Evolutionary conservation across 768 basidiomycete genomes (phyloP).

Genomic region (Xerocomus spinulosus): DNA sequence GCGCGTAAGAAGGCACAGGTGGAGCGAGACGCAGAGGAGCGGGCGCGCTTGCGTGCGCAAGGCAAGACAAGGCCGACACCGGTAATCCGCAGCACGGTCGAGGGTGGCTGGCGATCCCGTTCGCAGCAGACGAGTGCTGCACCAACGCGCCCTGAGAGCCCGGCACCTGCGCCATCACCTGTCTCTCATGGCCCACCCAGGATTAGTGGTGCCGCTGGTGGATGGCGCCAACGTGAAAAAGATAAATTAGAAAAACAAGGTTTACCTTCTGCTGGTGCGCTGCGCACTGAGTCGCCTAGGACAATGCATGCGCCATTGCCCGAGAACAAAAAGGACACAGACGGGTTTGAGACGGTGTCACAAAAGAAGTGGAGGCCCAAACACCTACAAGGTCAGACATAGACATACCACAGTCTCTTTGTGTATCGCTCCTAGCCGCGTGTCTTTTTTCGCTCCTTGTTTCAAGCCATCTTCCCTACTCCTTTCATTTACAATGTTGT

Average conservation of each 20-base stretch:
- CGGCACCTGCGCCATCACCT: conserved; percentile 37
- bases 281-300: conserved; percentile 15
- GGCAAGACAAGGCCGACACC: conserved; percentile 26
- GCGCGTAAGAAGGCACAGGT: conserved; percentile 58
- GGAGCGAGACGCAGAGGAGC: conserved; percentile 66
- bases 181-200: conserved; percentile 34
- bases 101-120: conserved; percentile 10
- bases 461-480: too few relatives aligned
- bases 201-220: conserved; percentile 36
- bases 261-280: conserved; percentile 33
- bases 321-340: conserved; percentile 50
- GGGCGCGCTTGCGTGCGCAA: conserved; percentile 34
- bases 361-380: conserved; percentile 23
- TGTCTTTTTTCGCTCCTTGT: background rate
- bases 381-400: conserved; percentile 13
- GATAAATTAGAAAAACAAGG: conserved; percentile 29
- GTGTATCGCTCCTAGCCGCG: too few relatives aligned
- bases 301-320: conserved; percentile 28
- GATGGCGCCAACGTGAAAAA: conserved; percentile 59
- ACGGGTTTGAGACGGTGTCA: conserved; percentile 66
- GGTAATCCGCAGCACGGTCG: conserved; percentile 18
- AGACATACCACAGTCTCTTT: too few relatives aligned
- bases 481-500: background rate
- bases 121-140: conserved; percentile 28
- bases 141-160: conserved; percentile 53